These are phyloP conservation scores for Trichothecium sympodiale DNA, from an alignment of 2,329 filamentous ascomycete species.

Conservation along the genomic window DNA sequence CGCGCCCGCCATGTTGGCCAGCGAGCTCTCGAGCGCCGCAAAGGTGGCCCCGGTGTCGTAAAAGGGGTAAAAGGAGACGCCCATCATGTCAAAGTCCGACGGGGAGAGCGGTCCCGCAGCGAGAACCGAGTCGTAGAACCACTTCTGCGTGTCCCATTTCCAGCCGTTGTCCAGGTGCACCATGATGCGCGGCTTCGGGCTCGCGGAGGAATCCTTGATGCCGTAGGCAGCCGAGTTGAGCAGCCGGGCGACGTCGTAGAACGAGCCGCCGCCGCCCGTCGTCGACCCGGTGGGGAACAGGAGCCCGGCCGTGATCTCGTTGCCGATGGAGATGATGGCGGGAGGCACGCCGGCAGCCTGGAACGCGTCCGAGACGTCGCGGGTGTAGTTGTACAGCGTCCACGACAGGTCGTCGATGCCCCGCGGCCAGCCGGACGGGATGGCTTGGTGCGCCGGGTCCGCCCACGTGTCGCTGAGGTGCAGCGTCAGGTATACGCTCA, in stretches of 20 bases:
- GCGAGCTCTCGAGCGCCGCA: slow-evolving; percentile 38
- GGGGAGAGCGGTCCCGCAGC: slow-evolving; percentile 34
- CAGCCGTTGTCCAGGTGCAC: slow-evolving; percentile 69
- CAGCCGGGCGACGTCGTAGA: slow-evolving; percentile 50
- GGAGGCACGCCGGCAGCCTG: slow-evolving; percentile 41
- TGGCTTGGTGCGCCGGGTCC: slow-evolving; percentile 51
- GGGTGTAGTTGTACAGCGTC: slow-evolving; percentile 59
- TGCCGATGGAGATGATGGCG: slow-evolving; percentile 58
- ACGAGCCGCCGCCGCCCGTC: slow-evolving; percentile 43
- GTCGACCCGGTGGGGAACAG: slow-evolving; percentile 40
- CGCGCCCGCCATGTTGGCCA: slow-evolving; percentile 46
- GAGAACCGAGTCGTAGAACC: slow-evolving; percentile 51
- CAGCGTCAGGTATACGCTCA: slow-evolving; percentile 51
- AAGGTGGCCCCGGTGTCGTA: slow-evolving; percentile 51
- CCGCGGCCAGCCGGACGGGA: slow-evolving; percentile 53
- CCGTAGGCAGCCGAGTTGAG: slow-evolving; percentile 54
- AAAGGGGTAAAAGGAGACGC: slow-evolving; percentile 65
- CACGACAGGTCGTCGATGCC: slow-evolving; percentile 46
- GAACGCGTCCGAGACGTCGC: slow-evolving; percentile 50
- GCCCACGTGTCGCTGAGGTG: slow-evolving; percentile 64
- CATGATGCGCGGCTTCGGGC: slow-evolving; percentile 55
- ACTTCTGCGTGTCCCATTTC: slow-evolving; percentile 55
- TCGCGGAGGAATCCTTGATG: slow-evolving; percentile 50
- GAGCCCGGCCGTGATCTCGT: slow-evolving; percentile 59
- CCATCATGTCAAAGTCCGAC: slow-evolving; percentile 59